Conservation (phyloP, 495 filamentous ascomycete genomes). For the Neurospora sp. region DNA sequence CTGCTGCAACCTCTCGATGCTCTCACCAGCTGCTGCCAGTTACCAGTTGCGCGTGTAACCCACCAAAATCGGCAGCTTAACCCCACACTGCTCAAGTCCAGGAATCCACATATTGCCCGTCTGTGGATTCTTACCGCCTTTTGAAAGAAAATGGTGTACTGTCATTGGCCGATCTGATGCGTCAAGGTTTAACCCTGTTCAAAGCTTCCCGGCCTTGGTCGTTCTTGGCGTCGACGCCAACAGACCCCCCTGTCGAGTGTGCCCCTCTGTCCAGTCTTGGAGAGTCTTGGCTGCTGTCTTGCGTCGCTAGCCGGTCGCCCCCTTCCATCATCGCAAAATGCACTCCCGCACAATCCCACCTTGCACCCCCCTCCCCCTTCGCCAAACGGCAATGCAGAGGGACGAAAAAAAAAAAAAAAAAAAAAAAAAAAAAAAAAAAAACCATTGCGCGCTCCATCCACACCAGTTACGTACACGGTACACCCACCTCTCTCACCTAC, state of each 20-base stretch:
- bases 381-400: slow-evolving; percentile 14
- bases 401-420: slow-evolving; percentile 4
- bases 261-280: slow-evolving; percentile 4
- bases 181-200: slow-evolving; percentile 3
- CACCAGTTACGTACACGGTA: neutral
- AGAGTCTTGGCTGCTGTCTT: slow-evolving; percentile 11
- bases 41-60: slow-evolving; percentile 1
- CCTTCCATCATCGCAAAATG: slow-evolving; percentile 18
- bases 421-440: neutral
- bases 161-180: neutral
- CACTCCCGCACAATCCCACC: slow-evolving; percentile 11
- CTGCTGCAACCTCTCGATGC: neutral
- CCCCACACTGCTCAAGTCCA: slow-evolving; percentile 2
- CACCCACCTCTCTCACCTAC: neutral
- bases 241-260: slow-evolving; percentile 1
- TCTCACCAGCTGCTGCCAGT: neutral
- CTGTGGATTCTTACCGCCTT: slow-evolving; percentile 22
- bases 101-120: neutral
- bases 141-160: slow-evolving; percentile 9
- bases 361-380: slow-evolving; percentile 5
- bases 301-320: slow-evolving; percentile 18
- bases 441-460: slow-evolving; percentile 1
- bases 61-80: neutral
- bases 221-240: neutral
- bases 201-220: neutral